phyloP scores from a whole-genome alignment of 768 basidiomycete species.

The Lentinula sp. region DNA sequence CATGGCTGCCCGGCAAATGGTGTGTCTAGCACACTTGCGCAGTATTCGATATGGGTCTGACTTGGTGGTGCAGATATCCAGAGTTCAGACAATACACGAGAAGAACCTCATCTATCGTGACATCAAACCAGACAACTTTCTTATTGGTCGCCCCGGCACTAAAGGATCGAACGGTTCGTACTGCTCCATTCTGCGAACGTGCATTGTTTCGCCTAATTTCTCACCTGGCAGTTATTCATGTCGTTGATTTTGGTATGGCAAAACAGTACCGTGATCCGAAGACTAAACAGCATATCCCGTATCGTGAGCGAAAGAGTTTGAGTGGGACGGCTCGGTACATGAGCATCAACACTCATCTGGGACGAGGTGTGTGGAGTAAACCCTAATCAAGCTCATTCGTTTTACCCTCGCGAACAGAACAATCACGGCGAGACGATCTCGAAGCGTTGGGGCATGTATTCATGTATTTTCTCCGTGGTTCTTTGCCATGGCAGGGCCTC shows the following conservation, averaged over 20 bases:
- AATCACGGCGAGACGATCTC: conserved; percentile 92
- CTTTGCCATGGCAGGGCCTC: conserved; percentile 97
- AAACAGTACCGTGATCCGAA: conserved; percentile 99
- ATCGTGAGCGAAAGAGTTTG: conserved; percentile 95
- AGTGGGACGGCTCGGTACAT: conserved; percentile 98
- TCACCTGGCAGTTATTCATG: conserved; percentile 63
- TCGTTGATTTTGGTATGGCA: conserved; percentile 99
- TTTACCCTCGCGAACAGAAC: conserved; percentile 41
- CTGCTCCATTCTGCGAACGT: neutral
- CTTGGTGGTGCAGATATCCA: conserved; percentile 56
- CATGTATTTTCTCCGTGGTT: conserved; percentile 98
- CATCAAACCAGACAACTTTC: conserved; percentile 99
- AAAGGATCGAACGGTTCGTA: conserved; percentile 78
- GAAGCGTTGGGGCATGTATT: conserved; percentile 99
- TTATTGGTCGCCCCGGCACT: conserved; percentile 90
- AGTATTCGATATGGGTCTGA: conserved; percentile 4
- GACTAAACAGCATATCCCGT: conserved; percentile 99
- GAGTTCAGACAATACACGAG: conserved; percentile 98
- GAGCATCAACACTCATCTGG: conserved; percentile 99
- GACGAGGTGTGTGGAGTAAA: conserved; percentile 60
- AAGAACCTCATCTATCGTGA: conserved; percentile 99
- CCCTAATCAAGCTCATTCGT: neutral
- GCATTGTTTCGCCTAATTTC: neutral
- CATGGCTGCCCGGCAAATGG: conserved; percentile 98
- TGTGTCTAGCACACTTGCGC: conserved; percentile 23